Conservation (phyloP, 164 flowering plant genomes). For the Tetracentron sinense region DNA sequence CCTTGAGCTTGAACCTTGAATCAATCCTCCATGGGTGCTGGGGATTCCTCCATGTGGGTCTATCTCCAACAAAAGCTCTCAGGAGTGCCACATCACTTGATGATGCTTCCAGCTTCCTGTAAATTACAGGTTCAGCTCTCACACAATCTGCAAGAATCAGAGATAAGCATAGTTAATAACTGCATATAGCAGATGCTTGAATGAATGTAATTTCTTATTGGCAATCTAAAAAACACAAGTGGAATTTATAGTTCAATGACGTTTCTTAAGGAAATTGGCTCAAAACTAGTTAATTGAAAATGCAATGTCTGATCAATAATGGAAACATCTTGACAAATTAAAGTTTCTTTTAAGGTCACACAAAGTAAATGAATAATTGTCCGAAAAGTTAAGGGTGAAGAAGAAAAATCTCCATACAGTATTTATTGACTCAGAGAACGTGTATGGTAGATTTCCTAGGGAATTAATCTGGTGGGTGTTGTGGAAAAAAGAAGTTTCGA, state of each 20-base stretch:
- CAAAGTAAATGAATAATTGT: too few relatives aligned
- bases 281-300: background rate
- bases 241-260: background rate
- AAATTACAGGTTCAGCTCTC: constrained; percentile 91
- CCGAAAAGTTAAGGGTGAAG: too few relatives aligned
- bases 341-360: too few relatives aligned
- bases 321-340: too few relatives aligned
- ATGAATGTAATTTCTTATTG: background rate
- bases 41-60: constrained; percentile 91
- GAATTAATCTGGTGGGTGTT: too few relatives aligned
- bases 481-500: too few relatives aligned
- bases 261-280: background rate
- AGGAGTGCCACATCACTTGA: constrained; percentile 53
- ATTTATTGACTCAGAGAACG: too few relatives aligned
- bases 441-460: too few relatives aligned
- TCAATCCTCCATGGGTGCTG: constrained; percentile 77
- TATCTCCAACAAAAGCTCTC: constrained; percentile 90
- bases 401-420: too few relatives aligned
- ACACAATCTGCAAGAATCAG: constrained; percentile 60
- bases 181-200: background rate
- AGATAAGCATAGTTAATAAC: too few relatives aligned
- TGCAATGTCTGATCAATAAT: too few relatives aligned
- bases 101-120: constrained; percentile 69
- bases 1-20: constrained; percentile 71
- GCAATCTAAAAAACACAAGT: background rate